phyloP scores from a whole-genome alignment of 805 yeast species.

The Cyberlindnera mrakii region DNA sequence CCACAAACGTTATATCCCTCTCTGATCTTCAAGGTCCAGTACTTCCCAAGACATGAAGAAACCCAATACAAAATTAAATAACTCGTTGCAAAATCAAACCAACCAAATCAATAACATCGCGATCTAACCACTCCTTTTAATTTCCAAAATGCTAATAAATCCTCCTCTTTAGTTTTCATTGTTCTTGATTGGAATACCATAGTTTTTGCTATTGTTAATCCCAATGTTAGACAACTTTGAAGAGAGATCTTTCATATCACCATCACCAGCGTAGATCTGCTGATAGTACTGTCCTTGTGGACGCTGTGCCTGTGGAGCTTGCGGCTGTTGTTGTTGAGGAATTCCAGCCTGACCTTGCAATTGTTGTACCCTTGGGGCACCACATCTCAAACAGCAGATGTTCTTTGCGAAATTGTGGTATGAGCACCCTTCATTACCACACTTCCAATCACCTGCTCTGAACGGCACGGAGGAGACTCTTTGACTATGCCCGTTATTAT shows the following conservation, averaged over 20 bases:
- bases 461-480: constrained; percentile 68
- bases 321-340: constrained; percentile 5
- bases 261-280: constrained; percentile 2
- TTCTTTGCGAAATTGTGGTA: constrained; percentile 94
- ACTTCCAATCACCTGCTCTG: constrained; percentile 96
- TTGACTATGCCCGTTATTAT: constrained; percentile 14
- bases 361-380: constrained; percentile 50
- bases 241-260: constrained; percentile 15
- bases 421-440: constrained; percentile 68
- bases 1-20: too few species aligned
- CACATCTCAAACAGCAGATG: constrained; percentile 81
- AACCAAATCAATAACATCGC: too few species aligned
- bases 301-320: constrained; percentile 6
- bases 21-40: too few species aligned
- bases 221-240: constrained; percentile 16
- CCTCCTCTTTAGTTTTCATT: background rate
- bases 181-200: constrained; percentile 1
- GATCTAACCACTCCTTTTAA: background rate
- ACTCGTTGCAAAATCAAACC: background rate
- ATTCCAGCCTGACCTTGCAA: constrained; percentile 5
- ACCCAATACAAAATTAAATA: background rate
- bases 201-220: background rate
- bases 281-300: constrained; percentile 7
- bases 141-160: background rate
- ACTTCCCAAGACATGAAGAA: too few species aligned